phyloP scores from a whole-genome alignment of 352 stramenopile genomes.

The Thalassiosira hispida region DNA sequence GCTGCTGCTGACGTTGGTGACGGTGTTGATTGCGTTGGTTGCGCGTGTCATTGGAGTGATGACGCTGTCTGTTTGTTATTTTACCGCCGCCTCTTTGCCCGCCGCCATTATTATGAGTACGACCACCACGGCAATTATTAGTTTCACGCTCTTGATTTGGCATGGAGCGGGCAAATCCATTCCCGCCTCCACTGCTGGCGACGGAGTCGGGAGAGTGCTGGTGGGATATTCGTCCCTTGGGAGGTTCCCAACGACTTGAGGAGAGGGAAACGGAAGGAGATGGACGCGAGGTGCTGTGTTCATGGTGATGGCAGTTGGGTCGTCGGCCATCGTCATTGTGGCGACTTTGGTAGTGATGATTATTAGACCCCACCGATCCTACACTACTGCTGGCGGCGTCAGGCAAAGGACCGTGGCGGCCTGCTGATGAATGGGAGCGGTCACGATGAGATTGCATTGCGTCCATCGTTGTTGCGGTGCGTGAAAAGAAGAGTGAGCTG shows the following conservation, averaged over 20 bases:
- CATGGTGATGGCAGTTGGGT: background rate
- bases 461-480: too few species aligned
- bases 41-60: constrained; percentile 1
- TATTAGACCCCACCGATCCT: background rate
- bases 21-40: constrained; percentile 21
- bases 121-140: background rate
- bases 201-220: background rate
- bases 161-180: background rate
- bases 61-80: background rate
- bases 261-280: background rate
- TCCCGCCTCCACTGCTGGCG: background rate
- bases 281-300: background rate
- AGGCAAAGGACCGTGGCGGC: too few species aligned
- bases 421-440: too few species aligned
- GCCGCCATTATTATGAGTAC: background rate
- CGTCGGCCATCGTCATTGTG: background rate
- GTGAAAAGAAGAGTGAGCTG: too few species aligned
- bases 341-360: background rate
- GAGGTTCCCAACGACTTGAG: constrained; percentile 7
- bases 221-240: background rate
- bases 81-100: constrained; percentile 6
- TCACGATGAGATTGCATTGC: too few species aligned
- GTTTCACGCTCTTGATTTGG: background rate
- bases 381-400: too few species aligned
- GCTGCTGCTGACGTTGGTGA: background rate